A percentile compares a stretch with the other conserved stretches of the same genome.
Evolutionary conservation across 805 yeast genomes (phyloP).

Genomic region (Hanseniaspora thailandica): DNA sequence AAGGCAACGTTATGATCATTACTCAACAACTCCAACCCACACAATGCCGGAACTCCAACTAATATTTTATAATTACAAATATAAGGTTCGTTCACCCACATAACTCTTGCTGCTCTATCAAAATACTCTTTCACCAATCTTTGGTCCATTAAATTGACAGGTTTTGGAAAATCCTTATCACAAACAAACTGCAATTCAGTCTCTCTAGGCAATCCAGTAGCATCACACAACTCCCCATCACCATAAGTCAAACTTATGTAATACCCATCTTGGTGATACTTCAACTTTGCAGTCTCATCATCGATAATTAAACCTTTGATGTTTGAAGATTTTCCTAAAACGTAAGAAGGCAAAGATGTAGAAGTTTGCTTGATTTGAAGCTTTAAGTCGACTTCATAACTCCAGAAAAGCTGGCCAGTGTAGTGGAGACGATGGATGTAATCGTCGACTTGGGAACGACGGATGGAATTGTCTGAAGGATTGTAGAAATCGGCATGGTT

Average conservation of each 20-base stretch:
- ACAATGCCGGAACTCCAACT: slow-evolving; percentile 41
- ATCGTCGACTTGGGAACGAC: not conserved
- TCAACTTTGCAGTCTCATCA: slow-evolving; percentile 4
- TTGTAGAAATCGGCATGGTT: not conserved
- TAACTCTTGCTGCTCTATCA: slow-evolving; percentile 17
- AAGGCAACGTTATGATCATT: slow-evolving; percentile 8
- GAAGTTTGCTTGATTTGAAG: not conserved
- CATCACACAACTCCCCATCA: slow-evolving; percentile 49
- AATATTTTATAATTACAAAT: slow-evolving; percentile 49
- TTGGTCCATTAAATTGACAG: no score
- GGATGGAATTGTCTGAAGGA: not conserved
- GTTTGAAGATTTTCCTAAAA: not conserved
- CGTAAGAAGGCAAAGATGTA: not conserved
- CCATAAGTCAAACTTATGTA: slow-evolving; percentile 30
- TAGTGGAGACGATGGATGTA: not conserved
- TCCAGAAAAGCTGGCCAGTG: slow-evolving; percentile 1
- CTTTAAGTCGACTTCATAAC: not conserved
- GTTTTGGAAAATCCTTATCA: slow-evolving; percentile 32
- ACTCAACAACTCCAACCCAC: slow-evolving; percentile 29
- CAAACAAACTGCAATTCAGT: slow-evolving; percentile 50
- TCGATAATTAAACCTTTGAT: not conserved
- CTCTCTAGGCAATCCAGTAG: slow-evolving; percentile 41
- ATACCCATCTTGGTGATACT: slow-evolving; percentile 29
- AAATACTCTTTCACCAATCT: no score
- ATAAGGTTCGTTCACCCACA: slow-evolving; percentile 39